These are phyloP conservation scores for Calocybe cyanea DNA, from an alignment of 768 basidiomycete species.

Conservation along the genomic window DNA sequence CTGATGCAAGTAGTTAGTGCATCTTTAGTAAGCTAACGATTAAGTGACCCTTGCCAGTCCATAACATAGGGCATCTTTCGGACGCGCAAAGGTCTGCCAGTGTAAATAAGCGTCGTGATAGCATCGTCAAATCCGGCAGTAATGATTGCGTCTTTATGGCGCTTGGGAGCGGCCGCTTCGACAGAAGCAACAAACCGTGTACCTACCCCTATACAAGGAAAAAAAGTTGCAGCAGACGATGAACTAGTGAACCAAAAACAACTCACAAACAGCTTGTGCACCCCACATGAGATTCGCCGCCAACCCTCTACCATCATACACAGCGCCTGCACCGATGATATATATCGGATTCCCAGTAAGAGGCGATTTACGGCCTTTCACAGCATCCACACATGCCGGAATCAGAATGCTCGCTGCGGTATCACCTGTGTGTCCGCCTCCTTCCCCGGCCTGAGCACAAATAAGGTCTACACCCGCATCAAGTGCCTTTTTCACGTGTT, in stretches of 20 bases:
- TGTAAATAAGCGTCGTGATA: slow-evolving; percentile 82
- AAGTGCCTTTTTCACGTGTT: slow-evolving; percentile 79
- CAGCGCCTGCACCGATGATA: slow-evolving; percentile 88
- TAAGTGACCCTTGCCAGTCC: slow-evolving; percentile 59
- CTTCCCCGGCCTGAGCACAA: slow-evolving; percentile 92
- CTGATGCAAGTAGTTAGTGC: slow-evolving; percentile 27
- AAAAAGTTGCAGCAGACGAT: background rate
- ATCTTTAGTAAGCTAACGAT: background rate
- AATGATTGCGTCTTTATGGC: slow-evolving; percentile 77
- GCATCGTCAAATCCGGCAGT: slow-evolving; percentile 75
- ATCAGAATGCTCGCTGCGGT: slow-evolving; percentile 83
- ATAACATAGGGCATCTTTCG: slow-evolving; percentile 80
- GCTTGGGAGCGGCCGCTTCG: slow-evolving; percentile 79
- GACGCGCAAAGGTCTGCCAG: slow-evolving; percentile 86
- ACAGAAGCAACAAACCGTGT: slow-evolving; percentile 82
- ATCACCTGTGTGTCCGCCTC: slow-evolving; percentile 86
- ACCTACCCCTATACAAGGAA: slow-evolving; percentile 57
- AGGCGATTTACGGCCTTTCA: slow-evolving; percentile 72
- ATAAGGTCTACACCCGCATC: slow-evolving; percentile 87
- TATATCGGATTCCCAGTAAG: slow-evolving; percentile 82
- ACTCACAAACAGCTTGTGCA: slow-evolving; percentile 82
- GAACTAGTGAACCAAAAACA: slow-evolving; percentile 4
- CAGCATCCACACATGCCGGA: slow-evolving; percentile 84
- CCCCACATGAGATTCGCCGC: slow-evolving; percentile 90
- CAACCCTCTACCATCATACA: slow-evolving; percentile 83